A percentile compares a stretch with the other conserved stretches of the same genome.
phyloP scores from a whole-genome alignment of 208 protist species.

The Trichomonas tenax region DNA sequence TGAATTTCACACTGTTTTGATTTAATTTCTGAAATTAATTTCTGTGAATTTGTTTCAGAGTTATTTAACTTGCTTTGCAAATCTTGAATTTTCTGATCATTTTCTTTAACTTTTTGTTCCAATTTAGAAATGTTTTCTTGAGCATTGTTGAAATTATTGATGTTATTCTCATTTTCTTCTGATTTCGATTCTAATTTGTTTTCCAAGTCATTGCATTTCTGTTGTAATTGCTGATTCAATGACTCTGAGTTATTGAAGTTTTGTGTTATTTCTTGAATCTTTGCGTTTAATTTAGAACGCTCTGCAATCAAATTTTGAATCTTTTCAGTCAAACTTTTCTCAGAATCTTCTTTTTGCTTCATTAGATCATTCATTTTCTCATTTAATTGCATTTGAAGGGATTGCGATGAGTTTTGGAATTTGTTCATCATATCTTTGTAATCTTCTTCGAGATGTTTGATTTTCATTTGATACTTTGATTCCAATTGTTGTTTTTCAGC shows the following conservation, averaged over 20 bases:
- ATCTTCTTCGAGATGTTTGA: neutral
- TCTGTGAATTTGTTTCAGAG: neutral
- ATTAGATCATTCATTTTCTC: neutral
- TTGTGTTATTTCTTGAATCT: neutral
- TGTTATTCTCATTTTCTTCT: neutral
- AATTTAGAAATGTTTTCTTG: neutral
- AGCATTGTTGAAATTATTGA: no score
- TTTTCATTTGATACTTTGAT: neutral
- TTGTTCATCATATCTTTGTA: neutral
- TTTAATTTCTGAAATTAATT: neutral
- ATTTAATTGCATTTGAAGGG: no score
- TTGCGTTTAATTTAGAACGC: neutral
- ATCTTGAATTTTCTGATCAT: neutral
- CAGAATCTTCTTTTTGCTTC: neutral
- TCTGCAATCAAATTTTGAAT: neutral
- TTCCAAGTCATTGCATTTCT: no score
- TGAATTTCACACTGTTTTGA: neutral
- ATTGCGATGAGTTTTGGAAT: neutral
- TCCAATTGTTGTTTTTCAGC: neutral
- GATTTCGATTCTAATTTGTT: neutral
- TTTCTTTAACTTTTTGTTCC: neutral
- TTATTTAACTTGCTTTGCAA: neutral
- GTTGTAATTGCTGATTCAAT: neutral
- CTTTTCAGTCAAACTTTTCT: neutral
- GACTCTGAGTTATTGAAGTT: neutral